phyloP scores from a whole-genome alignment of 352 stramenopile species.

The Globisporangium irregulare region DNA sequence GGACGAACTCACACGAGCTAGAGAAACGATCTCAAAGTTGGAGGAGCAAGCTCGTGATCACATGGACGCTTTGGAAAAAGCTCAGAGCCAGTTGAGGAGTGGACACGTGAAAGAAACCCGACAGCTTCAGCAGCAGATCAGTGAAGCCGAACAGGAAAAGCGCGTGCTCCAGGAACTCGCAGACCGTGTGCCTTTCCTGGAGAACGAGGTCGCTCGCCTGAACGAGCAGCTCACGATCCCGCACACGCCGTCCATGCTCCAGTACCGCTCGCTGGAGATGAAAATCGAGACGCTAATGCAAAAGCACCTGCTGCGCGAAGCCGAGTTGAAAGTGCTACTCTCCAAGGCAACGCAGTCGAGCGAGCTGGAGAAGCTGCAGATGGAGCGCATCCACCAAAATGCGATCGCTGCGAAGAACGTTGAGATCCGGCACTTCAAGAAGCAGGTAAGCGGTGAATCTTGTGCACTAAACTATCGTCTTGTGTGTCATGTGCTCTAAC shows the following conservation, averaged over 20 bases:
- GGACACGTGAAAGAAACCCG: slow-evolving; percentile 32
- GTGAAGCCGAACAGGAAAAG: slow-evolving; percentile 29
- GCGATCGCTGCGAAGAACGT: slow-evolving; percentile 72
- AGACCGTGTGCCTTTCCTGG: slow-evolving; percentile 37
- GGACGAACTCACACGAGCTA: slow-evolving; percentile 3
- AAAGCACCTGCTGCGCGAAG: slow-evolving; percentile 71
- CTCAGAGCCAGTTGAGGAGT: slow-evolving; percentile 26
- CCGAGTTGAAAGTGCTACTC: slow-evolving; percentile 73
- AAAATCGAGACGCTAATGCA: slow-evolving; percentile 72
- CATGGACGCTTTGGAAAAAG: slow-evolving; percentile 15
- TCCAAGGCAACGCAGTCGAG: slow-evolving; percentile 58
- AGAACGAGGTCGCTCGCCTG: slow-evolving; percentile 50
- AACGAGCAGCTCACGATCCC: slow-evolving; percentile 46
- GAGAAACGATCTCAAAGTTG: slow-evolving; percentile 21
- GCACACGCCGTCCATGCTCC: slow-evolving; percentile 73
- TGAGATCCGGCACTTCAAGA: slow-evolving; percentile 76
- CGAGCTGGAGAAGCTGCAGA: slow-evolving; percentile 61
- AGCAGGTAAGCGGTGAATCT: slow-evolving; percentile 28
- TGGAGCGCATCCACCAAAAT: slow-evolving; percentile 49
- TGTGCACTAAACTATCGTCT: background rate
- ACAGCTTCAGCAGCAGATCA: slow-evolving; percentile 26
- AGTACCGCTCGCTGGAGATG: slow-evolving; percentile 72
- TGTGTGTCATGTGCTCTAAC: background rate
- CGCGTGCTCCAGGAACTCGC: slow-evolving; percentile 27
- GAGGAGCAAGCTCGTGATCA: slow-evolving; percentile 30